Conservation (phyloP, 176 grass and related monocot genomes). For the Carex pumila region DNA sequence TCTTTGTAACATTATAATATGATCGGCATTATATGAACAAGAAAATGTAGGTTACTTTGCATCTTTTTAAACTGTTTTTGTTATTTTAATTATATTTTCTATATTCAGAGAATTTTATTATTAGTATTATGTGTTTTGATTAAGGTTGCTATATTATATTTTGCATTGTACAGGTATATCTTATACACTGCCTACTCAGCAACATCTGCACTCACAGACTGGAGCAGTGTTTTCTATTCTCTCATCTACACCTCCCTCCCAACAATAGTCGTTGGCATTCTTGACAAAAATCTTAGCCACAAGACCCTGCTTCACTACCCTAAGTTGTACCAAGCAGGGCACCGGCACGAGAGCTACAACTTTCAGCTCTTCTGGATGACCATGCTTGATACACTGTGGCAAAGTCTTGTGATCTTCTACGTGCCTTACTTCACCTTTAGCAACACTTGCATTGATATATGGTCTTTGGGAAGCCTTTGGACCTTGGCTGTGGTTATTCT, state of each 20-base stretch:
- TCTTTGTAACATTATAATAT: constrained; percentile 3
- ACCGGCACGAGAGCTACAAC: constrained; percentile 92
- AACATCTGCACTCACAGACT: constrained; percentile 93
- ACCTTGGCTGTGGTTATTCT: constrained; percentile 90
- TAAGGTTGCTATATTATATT: background rate
- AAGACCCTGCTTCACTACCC: constrained; percentile 91
- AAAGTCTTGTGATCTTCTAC: constrained; percentile 98
- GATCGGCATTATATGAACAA: constrained; percentile 11
- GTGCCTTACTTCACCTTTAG: constrained; percentile 87
- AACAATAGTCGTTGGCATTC: constrained; percentile 86
- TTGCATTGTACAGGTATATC: constrained; percentile 62
- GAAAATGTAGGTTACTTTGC: constrained; percentile 1
- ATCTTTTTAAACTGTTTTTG: background rate
- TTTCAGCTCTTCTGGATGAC: constrained; percentile 96
- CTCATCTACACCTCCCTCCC: constrained; percentile 97
- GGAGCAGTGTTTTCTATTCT: constrained; percentile 99
- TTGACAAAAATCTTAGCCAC: constrained; percentile 95
- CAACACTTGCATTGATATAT: constrained; percentile 93
- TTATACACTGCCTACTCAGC: constrained; percentile 89
- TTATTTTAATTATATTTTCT: background rate
- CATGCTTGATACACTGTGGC: constrained; percentile 99
- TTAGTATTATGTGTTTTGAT: background rate
- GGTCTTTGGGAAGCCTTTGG: constrained; percentile 98
- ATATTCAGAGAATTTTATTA: background rate
- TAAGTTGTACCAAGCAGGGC: constrained; percentile 84